These are phyloP conservation scores for Agaricus subrufescens DNA, from an alignment of 768 basidiomycete species.

Conservation along the genomic window DNA sequence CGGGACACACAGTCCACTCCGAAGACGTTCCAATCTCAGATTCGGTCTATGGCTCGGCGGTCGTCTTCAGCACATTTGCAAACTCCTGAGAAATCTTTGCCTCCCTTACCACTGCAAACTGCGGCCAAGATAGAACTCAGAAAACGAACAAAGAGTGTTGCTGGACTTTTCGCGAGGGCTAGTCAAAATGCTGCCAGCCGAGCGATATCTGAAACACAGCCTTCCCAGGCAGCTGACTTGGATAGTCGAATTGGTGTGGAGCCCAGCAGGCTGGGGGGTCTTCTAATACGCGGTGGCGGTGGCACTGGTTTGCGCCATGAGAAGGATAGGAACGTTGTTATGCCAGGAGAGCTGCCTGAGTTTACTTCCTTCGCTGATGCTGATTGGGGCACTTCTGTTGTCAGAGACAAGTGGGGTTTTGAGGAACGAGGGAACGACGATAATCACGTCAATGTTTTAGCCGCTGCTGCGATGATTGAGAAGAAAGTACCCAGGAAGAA, in stretches of 20 bases:
- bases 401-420: neutral
- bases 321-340: neutral
- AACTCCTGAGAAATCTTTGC: neutral
- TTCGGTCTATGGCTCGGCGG: neutral
- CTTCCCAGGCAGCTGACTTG: neutral
- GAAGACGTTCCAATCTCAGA: neutral
- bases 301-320: slow-evolving; percentile 9
- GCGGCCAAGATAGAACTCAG: neutral
- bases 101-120: neutral
- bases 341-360: neutral
- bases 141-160: slow-evolving; percentile 4
- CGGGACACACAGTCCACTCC: neutral
- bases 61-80: slow-evolving; percentile 4
- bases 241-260: neutral
- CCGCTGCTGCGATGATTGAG: slow-evolving; percentile 15
- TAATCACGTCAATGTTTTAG: slow-evolving; percentile 7
- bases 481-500: slow-evolving; percentile 4
- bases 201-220: neutral
- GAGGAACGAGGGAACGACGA: neutral
- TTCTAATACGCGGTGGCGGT: slow-evolving; percentile 5
- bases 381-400: neutral
- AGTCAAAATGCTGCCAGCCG: neutral
- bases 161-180: neutral
- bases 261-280: neutral
- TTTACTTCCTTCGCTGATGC: neutral